These are phyloP conservation scores for Chenopodium berlandieri DNA, from an alignment of 148 eudicot genomes.

Conservation along the genomic window DNA sequence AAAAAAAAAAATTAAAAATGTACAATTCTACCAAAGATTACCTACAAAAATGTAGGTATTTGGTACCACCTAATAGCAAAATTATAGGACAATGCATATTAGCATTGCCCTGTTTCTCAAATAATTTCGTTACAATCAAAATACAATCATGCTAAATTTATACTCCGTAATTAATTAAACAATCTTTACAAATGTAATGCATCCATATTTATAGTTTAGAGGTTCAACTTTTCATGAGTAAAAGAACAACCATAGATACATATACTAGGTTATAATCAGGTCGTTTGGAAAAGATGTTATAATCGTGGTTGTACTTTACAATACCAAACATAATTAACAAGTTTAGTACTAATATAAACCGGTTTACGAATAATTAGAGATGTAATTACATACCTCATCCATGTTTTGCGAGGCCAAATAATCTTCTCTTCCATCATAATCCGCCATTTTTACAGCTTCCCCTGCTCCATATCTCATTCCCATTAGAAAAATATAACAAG, in stretches of 20 bases:
- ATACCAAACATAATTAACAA: background rate
- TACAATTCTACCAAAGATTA: background rate
- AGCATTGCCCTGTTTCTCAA: background rate
- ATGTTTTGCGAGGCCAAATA: slow-evolving; percentile 30
- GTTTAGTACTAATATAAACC: too few species aligned
- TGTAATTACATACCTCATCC: slow-evolving; percentile 17
- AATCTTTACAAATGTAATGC: too few species aligned
- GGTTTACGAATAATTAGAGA: background rate
- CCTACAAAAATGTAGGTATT: background rate
- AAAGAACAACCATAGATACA: too few species aligned
- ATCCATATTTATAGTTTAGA: too few species aligned
- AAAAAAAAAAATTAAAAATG: background rate
- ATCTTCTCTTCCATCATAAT: slow-evolving; percentile 40
- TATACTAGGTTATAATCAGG: too few species aligned
- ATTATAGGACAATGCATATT: background rate
- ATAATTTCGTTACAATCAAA: background rate
- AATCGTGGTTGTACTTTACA: too few species aligned
- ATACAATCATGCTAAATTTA: background rate
- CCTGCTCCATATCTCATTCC: slow-evolving; percentile 30
- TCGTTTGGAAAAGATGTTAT: too few species aligned
- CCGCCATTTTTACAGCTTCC: slow-evolving; percentile 36
- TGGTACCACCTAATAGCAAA: slow-evolving; percentile 5
- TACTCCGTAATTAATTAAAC: too few species aligned
- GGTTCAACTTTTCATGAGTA: too few species aligned
- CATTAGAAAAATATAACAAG: slow-evolving; percentile 6